Evolutionary conservation across 257 asterid species (phyloP).

Genomic region (Ligustrum vulgare): DNA sequence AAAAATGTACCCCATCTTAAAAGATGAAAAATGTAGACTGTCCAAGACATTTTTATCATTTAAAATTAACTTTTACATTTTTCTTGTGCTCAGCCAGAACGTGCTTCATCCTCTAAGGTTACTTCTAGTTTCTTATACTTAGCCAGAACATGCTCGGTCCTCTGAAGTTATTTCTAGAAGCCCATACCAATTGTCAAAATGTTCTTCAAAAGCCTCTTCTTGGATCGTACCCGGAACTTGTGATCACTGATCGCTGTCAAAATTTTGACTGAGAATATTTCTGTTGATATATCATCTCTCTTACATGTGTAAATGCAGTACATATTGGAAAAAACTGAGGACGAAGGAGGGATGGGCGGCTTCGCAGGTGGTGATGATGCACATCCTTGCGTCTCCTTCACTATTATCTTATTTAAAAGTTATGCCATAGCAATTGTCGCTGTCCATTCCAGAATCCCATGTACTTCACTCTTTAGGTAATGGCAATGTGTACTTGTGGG

Average conservation of each 20-base stretch:
- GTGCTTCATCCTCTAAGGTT: too few species aligned
- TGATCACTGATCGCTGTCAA: neutral
- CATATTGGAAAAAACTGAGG: constrained; percentile 47
- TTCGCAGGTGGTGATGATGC: constrained; percentile 45
- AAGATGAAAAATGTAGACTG: neutral
- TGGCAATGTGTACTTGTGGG: neutral
- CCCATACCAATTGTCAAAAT: neutral
- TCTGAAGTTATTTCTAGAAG: neutral
- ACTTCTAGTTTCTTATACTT: too few species aligned
- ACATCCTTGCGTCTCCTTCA: constrained; percentile 54
- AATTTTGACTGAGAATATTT: neutral
- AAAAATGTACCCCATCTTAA: too few species aligned
- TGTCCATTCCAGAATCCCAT: constrained; percentile 9
- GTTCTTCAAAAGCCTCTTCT: neutral
- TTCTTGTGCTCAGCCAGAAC: too few species aligned
- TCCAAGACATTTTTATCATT: neutral
- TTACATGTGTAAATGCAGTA: constrained; percentile 28
- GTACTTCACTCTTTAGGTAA: neutral
- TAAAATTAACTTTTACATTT: too few species aligned
- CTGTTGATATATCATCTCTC: neutral
- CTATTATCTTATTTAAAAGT: constrained; percentile 48
- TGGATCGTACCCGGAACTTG: neutral
- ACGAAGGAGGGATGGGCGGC: constrained; percentile 41
- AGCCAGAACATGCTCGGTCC: neutral
- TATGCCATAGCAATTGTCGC: neutral